Evolutionary conservation across 371 early-diverging fungal species (phyloP).

Genomic region (Conidiobolus incongruus): DNA sequence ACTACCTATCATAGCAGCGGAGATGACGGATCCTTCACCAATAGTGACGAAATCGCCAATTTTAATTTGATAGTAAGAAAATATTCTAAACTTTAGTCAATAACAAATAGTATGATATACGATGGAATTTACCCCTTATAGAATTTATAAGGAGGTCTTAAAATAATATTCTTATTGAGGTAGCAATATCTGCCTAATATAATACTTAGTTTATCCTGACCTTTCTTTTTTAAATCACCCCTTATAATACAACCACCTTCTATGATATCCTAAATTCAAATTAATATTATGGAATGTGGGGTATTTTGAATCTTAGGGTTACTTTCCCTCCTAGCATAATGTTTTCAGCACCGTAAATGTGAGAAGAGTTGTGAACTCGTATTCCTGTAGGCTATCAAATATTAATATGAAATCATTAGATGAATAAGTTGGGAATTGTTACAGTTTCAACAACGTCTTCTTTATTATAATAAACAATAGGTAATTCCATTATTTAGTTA

Average conservation of each 20-base stretch:
- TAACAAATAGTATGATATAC: not conserved
- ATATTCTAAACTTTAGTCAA: constrained; percentile 16
- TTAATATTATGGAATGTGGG: not conserved
- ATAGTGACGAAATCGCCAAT: constrained; percentile 85
- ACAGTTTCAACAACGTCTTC: too few species aligned
- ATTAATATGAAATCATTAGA: too few species aligned
- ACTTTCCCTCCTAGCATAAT: constrained; percentile 89
- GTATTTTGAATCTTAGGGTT: constrained; percentile 4
- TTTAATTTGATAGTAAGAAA: constrained; percentile 87
- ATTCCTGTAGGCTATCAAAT: constrained; percentile 88
- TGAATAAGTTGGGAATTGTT: too few species aligned
- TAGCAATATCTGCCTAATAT: constrained; percentile 81
- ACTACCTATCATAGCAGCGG: constrained; percentile 82
- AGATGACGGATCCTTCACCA: constrained; percentile 69
- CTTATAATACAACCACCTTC: constrained; percentile 76
- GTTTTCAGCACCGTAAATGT: constrained; percentile 83
- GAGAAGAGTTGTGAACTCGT: constrained; percentile 73
- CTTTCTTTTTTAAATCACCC: constrained; percentile 80
- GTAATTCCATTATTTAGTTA: too few species aligned
- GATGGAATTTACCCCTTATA: constrained; percentile 54
- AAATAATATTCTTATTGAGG: constrained; percentile 44
- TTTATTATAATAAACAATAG: too few species aligned
- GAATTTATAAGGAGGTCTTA: constrained; percentile 85
- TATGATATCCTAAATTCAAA: constrained; percentile 51
- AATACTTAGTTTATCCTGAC: constrained; percentile 59